phyloP scores from a whole-genome alignment of 148 eudicot genomes.

The Cornus suecica region DNA sequence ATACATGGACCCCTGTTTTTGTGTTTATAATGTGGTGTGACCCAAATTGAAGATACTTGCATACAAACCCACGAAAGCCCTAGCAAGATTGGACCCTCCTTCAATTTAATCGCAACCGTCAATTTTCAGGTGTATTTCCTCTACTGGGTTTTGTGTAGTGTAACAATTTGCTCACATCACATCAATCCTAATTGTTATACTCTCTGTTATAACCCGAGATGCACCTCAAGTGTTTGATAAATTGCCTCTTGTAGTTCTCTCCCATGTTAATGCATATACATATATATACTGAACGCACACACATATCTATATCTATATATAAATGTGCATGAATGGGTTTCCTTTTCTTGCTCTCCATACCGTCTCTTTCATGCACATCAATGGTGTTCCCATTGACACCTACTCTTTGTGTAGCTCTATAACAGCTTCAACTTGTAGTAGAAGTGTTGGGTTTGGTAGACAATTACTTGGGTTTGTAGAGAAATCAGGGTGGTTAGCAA shows the following conservation, averaged over 20 bases:
- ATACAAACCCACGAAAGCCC: not conserved
- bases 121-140: not conserved
- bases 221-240: not conserved
- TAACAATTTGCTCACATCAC: not conserved
- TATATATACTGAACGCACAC: too few relatives aligned
- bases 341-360: conserved; percentile 36
- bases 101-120: not conserved
- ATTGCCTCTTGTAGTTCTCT: not conserved
- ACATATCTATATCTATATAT: too few relatives aligned
- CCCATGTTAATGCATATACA: not conserved
- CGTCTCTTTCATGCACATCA: conserved; percentile 46
- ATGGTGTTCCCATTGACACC: conserved; percentile 42
- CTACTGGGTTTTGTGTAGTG: not conserved
- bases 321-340: too few relatives aligned
- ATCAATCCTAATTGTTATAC: not conserved
- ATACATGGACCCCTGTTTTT: too few relatives aligned
- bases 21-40: too few relatives aligned
- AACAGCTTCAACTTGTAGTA: conserved; percentile 38
- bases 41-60: not conserved
- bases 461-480: conserved; percentile 40
- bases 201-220: not conserved
- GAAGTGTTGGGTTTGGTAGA: conserved; percentile 36
- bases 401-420: conserved; percentile 61
- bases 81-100: not conserved
- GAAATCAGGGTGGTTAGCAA: conserved; percentile 62